Evolutionary conservation across 2,329 filamentous ascomycete species (phyloP), one percentile per base, ranked within the genome.

Genomic region (Annulohypoxylon truncatum): DNA sequence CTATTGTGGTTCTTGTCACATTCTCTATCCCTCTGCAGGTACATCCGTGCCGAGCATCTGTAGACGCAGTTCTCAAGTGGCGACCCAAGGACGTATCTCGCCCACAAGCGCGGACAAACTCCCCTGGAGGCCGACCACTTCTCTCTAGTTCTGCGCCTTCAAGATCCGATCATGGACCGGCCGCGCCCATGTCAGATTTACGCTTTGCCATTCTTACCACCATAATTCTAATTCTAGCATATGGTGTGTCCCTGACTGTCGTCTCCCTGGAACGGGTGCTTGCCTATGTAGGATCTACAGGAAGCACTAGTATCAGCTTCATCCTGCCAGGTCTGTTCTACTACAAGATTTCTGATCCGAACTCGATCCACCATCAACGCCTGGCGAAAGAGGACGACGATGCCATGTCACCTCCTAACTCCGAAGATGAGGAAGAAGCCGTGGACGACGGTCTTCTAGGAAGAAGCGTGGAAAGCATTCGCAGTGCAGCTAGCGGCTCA

Each of bases 271-370:
- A 97, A 76, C 91, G 92, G 48, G 94, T 99, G 0, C 85, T 99
- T 0, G 95, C 96, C 0, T 99, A 97, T 72, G 96, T 99, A 9
- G 96, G 96, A 35, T 94, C 91, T 73, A 99, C 96, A 0, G 96
- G 96, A 56, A 95, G 91, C 54, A 99, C 96, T 0, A 93, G 93
- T 66, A 99, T 99, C 74, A 97, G 93, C 67, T 99, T 99, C 77
- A 98, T 99, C 70, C 85, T 99, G 0, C 96, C 96, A 0, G 96
- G 96, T 0, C 81, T 99, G 3, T 99, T 99, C 79, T 99, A 98
- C 80, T 99, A 98, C 82, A 98, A 98, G 80, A 98, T 99, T 65
- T 96, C 93, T 10, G 89, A 93, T 22, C 96, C 96, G 0, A 91
- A 97, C 59, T 95, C 92, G 46, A 86, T 90, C 26, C 89, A 95